Percentiles rank a stretch among this genome's conserved stretches.
These are phyloP conservation scores for Solanum hybrid DNA, from an alignment of 305 asterid genomes.

Conservation along the genomic window DNA sequence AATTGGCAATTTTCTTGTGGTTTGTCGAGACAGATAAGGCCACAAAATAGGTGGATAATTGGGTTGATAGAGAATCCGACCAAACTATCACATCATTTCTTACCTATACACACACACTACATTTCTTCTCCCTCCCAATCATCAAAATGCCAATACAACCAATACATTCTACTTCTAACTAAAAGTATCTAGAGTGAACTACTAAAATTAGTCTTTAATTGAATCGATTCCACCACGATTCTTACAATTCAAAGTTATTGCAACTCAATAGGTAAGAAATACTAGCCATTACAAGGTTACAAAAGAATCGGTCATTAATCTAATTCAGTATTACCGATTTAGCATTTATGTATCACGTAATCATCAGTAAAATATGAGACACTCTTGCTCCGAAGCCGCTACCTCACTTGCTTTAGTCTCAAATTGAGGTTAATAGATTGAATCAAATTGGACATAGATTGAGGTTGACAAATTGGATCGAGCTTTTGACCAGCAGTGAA, in stretches of 20 bases:
- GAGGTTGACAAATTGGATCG: neutral
- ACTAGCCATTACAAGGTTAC: neutral
- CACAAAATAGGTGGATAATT: neutral
- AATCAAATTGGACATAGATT: neutral
- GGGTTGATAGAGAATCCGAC: conserved; percentile 7
- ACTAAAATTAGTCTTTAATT: neutral
- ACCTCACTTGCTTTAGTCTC: neutral
- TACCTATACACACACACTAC: neutral
- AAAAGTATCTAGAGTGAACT: neutral
- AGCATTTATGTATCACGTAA: too few species aligned
- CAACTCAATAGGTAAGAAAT: neutral
- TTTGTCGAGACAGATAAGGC: neutral
- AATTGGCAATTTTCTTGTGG: neutral
- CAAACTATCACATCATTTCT: conserved; percentile 8
- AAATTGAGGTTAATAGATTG: neutral
- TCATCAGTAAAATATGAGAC: neutral
- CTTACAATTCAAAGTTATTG: neutral
- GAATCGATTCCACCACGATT: neutral
- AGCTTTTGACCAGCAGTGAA: neutral
- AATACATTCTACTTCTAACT: neutral
- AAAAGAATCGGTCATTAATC: neutral
- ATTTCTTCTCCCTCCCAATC: neutral
- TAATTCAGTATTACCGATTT: too few species aligned
- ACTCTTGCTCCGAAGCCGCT: neutral
- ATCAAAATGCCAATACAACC: neutral